These are phyloP conservation scores for Nitzschia inconspicua DNA, from an alignment of 108 stramenopile genomes.

Conservation along the genomic window DNA sequence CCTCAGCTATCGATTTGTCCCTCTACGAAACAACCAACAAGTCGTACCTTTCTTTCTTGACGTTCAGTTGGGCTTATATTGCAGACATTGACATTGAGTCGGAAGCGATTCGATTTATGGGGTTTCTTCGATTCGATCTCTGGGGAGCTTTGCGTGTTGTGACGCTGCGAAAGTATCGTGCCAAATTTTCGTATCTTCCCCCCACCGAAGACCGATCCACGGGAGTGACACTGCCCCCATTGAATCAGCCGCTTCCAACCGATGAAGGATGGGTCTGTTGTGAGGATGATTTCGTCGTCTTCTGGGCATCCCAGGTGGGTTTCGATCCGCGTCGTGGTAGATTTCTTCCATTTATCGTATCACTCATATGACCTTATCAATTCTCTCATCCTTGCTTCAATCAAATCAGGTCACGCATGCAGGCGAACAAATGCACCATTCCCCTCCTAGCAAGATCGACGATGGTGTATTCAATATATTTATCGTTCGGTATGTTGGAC, in stretches of 20 bases:
- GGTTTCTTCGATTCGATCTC: conserved; percentile 68
- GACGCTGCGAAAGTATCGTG: conserved; percentile 53
- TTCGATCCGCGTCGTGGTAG: no score
- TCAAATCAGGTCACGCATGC: conserved; percentile 72
- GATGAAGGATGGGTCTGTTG: conserved; percentile 51
- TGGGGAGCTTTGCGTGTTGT: conserved; percentile 75
- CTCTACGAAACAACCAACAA: conserved; percentile 45
- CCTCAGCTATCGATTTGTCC: conserved; percentile 55
- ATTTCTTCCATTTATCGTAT: no score
- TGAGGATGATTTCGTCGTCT: conserved; percentile 73
- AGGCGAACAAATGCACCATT: conserved; percentile 48
- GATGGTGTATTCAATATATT: conserved; percentile 82
- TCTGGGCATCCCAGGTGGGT: conserved; percentile 87
- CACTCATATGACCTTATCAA: no score
- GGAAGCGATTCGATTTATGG: conserved; percentile 69
- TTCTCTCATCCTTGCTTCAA: no score
- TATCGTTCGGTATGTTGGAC: conserved; percentile 53
- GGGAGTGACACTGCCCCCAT: conserved; percentile 42
- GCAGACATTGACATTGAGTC: conserved; percentile 90
- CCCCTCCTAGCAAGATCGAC: conserved; percentile 62
- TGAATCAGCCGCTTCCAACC: conserved; percentile 46
- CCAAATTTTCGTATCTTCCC: conserved; percentile 71
- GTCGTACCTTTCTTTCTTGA: conserved; percentile 67
- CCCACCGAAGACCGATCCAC: conserved; percentile 7
- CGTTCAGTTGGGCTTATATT: conserved; percentile 82